Evolutionary conservation across 2,329 filamentous ascomycete genomes (phyloP).

Genomic region (Botrytis sinoallii): DNA sequence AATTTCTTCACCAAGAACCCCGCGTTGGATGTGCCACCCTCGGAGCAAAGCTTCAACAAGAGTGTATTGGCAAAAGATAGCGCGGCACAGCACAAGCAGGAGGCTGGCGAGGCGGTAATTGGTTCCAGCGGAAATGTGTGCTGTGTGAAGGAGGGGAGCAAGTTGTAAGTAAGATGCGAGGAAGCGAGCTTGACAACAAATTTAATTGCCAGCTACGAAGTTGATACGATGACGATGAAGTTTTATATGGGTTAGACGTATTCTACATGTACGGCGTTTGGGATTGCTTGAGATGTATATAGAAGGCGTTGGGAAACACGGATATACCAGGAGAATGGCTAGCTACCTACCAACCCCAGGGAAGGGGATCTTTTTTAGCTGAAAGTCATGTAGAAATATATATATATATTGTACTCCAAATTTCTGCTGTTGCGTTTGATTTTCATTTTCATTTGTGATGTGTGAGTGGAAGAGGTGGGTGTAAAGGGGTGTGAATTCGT

Average conservation of each 20-base stretch:
- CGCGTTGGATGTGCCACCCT: slow-evolving; percentile 49
- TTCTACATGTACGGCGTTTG: not conserved
- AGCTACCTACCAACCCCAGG: slow-evolving; percentile 9
- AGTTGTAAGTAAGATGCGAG: slow-evolving; percentile 1
- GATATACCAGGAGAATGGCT: slow-evolving; percentile 20
- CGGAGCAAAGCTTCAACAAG: slow-evolving; percentile 45
- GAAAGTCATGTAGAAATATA: slow-evolving; percentile 23
- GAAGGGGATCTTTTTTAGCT: slow-evolving; percentile 10
- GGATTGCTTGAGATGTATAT: not conserved
- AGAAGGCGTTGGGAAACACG: not conserved
- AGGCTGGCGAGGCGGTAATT: slow-evolving; percentile 3
- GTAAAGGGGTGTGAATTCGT: too few relatives aligned
- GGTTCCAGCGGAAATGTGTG: slow-evolving; percentile 13
- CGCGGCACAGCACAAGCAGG: slow-evolving; percentile 9
- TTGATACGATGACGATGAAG: not conserved
- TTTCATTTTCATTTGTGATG: not conserved
- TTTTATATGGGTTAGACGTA: not conserved
- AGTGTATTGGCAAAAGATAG: slow-evolving; percentile 22
- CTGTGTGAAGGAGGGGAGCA: slow-evolving; percentile 18
- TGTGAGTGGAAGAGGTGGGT: not conserved
- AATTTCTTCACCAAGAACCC: slow-evolving; percentile 54
- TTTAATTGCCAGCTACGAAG: not conserved
- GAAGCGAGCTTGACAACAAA: not conserved
- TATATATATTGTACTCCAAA: slow-evolving; percentile 21
- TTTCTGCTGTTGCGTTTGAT: not conserved